A percentile compares a stretch with the other conserved stretches of the same genome.
Conservation (phyloP, 257 asterid species). For the Solanum verrucosum region DNA sequence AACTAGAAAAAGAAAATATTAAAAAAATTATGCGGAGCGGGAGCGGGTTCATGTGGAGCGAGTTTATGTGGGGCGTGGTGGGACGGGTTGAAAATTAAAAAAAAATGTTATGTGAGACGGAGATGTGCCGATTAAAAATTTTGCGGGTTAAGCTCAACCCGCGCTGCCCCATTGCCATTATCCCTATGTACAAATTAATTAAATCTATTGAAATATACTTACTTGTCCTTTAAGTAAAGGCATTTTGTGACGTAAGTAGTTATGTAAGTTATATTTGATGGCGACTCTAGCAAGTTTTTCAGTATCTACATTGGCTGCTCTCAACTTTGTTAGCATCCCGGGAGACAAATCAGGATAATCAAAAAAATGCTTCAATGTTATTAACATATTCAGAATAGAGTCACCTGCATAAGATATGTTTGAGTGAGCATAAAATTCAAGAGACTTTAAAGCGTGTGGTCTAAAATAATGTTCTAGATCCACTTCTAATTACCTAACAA, state of each 20-base stretch:
- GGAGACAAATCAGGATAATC: constrained; percentile 21
- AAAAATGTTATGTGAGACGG: too few relatives aligned
- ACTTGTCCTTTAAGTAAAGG: constrained; percentile 27
- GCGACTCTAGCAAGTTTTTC: constrained; percentile 58
- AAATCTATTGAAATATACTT: background rate
- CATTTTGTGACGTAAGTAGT: constrained; percentile 23
- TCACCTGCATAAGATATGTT: background rate
- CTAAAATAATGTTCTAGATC: background rate
- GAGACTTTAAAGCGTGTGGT: background rate
- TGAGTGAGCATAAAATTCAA: background rate
- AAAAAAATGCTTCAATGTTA: constrained; percentile 8
- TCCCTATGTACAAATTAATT: background rate
- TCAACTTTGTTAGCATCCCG: constrained; percentile 33
- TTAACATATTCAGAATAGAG: constrained; percentile 11
- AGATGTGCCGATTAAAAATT: too few relatives aligned
- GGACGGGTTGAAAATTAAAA: too few relatives aligned
- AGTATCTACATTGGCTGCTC: constrained; percentile 43
- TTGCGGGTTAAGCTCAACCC: too few relatives aligned
- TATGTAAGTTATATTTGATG: constrained; percentile 15
- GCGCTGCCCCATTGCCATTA: too few relatives aligned
- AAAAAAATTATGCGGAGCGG: too few relatives aligned
- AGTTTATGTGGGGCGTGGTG: too few relatives aligned
- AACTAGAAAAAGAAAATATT: too few relatives aligned
- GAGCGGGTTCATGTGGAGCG: too few relatives aligned
- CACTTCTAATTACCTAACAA: constrained; percentile 12